Base-by-base conservation (phyloP, 495 filamentous ascomycete species). In the Letharia lupina region DNA sequence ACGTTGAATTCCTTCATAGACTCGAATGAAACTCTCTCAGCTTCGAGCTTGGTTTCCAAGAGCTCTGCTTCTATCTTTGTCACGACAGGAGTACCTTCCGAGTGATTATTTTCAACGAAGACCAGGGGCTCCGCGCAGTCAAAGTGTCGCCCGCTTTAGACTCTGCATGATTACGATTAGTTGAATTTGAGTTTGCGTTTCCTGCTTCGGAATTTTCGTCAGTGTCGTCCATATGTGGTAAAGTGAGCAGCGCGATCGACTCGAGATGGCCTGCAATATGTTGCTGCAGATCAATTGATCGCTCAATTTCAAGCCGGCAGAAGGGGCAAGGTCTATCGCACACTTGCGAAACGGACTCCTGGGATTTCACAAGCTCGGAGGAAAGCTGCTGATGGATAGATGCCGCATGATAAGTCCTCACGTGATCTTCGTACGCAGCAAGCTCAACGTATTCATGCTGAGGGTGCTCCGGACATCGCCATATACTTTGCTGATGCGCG, bases 141-240 rank as follows among this genome's bases (percentile, higher is more conserved):
- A 56, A 82, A 61, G 23, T 28, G 40, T 61, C 64, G 13, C 33
- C 56, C 2, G 57, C 56, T 23, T 33, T 61, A 23, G 64, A 66
- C n/a, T 61, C 42, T 52, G 45, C 42, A 16, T 54, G 11, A 20
- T 48, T 41, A 23, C 9, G 20, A 28, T 66, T 52, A 35, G 42
- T 58, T 1, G 44, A 50, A 39, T 61, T 61, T 28, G 64, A 66
- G 33, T 66, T 41, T 40, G 33, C 28, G 8, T 40, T 52, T 6
- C n/a, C 44, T 11, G 33, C 33, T 12, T 54, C 28, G 12, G 44
- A 28, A n/a, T 60, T 52, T 28, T 1, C 23, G 23, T 28, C 23
- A 42, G 12, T 41, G 18, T 44, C 28, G 10, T 54, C 35, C 13
- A 61, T 12, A 16, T 52, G 48, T 2, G 64, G 64, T 35, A 65